Evolutionary conservation across 2,329 filamentous ascomycete species (phyloP), one percentile per base, ranked within the genome.

Genomic region (Xylaria sp.): DNA sequence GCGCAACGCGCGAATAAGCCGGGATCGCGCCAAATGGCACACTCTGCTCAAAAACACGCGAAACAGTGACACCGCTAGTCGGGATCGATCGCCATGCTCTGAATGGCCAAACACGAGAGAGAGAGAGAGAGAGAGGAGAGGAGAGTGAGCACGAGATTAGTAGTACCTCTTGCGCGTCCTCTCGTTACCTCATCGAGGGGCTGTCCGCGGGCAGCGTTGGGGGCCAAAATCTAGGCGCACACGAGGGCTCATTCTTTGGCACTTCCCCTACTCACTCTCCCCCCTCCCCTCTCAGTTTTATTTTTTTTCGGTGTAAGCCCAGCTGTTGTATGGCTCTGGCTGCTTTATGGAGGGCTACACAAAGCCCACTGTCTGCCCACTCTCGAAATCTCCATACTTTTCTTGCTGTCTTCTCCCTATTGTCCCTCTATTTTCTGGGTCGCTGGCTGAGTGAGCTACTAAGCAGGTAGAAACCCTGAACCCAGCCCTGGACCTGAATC

Each of bases 281-380:
- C 34, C 7, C 34, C 34, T 37, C 34, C 34, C 7, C 34, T 37
- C 34, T 37, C 34, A 28, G 23, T 25, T 25, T 3, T 25, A 25
- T 25, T 51, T 37, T 68, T 74, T 76, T 76, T 77, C 76, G 76
- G 76, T 77, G 76, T 72, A 66, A 69, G 70, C 46, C 70, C 73
- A 63, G 69, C 71, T 59, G n/a, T 48, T 69, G 70, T 64, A 70
- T 70, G 60, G 69, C 63, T 67, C 68, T 62, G 58, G 39, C 62
- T 37, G 37, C 65, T 57, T 71, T 69, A 75, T 65, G 75, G 75
- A 74, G 72, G 73, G 76, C 70, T 75, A 68, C 74, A 76, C 73
- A 75, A 71, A 73, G 68, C 70, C 20, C 60, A 68, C 69, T 63
- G 70, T 71, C 70, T 67, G 63, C 58, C 70, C 69, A 66, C 72